These are phyloP conservation scores for Hypoxylon lienhwacheense DNA, from an alignment of 495 filamentous ascomycete genomes.

Conservation along the genomic window DNA sequence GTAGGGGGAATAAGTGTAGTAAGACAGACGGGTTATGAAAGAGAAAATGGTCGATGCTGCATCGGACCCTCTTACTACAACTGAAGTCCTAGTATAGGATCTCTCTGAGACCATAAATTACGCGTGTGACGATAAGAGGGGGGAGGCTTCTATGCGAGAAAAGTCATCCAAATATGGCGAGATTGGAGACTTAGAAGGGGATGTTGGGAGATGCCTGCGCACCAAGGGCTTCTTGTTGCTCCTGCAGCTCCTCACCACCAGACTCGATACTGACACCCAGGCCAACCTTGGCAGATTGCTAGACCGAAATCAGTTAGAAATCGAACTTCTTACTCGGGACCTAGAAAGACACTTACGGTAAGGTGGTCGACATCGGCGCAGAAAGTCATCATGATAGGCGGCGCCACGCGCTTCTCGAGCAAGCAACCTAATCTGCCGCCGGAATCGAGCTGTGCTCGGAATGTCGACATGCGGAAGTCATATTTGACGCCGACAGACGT, in stretches of 20 bases:
- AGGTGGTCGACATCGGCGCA: constrained; percentile 96
- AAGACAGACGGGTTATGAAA: constrained; percentile 32
- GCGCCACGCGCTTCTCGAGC: constrained; percentile 92
- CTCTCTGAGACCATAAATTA: constrained; percentile 19
- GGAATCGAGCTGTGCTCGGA: constrained; percentile 94
- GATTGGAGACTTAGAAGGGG: constrained; percentile 52
- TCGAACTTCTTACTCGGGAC: background rate
- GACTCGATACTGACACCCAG: constrained; percentile 93
- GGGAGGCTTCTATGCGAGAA: constrained; percentile 30
- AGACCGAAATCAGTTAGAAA: constrained; percentile 34
- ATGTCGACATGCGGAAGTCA: constrained; percentile 91
- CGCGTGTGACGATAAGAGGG: constrained; percentile 21
- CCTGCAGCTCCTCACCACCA: constrained; percentile 84
- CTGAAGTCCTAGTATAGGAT: constrained; percentile 2
- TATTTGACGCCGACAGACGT: constrained; percentile 96
- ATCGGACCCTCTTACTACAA: constrained; percentile 8
- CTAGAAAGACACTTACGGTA: constrained; percentile 65
- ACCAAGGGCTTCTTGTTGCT: constrained; percentile 72
- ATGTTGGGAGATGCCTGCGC: constrained; percentile 54
- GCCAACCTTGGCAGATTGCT: constrained; percentile 95
- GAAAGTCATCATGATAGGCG: constrained; percentile 87
- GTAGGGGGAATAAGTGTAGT: constrained; percentile 21
- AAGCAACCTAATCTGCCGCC: constrained; percentile 89
- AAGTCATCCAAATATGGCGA: constrained; percentile 28
- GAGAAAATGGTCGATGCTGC: constrained; percentile 14